Evolutionary conservation across 1,139 yeast genomes (phyloP).

Genomic region (Geotrichum macrosporum): DNA sequence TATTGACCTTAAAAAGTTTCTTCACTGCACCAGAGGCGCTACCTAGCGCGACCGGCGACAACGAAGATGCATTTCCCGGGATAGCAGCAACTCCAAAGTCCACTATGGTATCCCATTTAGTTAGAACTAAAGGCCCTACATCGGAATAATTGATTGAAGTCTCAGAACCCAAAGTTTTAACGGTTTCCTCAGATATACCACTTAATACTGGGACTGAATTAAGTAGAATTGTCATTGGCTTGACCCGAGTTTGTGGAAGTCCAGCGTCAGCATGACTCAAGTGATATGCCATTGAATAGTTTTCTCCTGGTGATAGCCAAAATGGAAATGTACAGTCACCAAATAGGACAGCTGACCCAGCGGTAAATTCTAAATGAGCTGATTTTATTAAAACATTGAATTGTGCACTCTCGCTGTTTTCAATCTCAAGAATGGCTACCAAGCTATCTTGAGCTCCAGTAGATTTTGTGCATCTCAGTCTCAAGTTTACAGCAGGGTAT

Average conservation of each 20-base stretch:
- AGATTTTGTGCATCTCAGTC: constrained; percentile 54
- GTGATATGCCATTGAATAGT: constrained; percentile 34
- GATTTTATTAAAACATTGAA: constrained; percentile 33
- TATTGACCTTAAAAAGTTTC: constrained; percentile 18
- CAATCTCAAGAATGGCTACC: constrained; percentile 54
- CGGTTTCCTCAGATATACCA: constrained; percentile 15
- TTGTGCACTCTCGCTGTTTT: constrained; percentile 43
- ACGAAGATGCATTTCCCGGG: constrained; percentile 30
- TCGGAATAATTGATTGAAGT: background rate
- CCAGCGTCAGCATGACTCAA: constrained; percentile 30
- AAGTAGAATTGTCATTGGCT: constrained; percentile 30
- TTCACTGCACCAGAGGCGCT: constrained; percentile 22
- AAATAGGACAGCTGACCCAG: constrained; percentile 43
- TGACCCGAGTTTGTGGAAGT: constrained; percentile 23
- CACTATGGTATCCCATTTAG: constrained; percentile 58
- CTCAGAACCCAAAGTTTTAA: constrained; percentile 1
- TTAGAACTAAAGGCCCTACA: constrained; percentile 41
- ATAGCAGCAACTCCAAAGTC: constrained; percentile 53
- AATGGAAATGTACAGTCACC: constrained; percentile 36
- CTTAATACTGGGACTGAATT: constrained; percentile 32
- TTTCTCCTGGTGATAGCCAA: constrained; percentile 34
- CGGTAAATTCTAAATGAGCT: constrained; percentile 44
- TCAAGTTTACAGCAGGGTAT: constrained; percentile 50
- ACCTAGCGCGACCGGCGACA: constrained; percentile 20
- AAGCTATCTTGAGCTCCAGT: constrained; percentile 52